Evolutionary conservation across 2,329 filamentous ascomycete species (phyloP).

Genomic region (Ceratocystis lukuohia): DNA sequence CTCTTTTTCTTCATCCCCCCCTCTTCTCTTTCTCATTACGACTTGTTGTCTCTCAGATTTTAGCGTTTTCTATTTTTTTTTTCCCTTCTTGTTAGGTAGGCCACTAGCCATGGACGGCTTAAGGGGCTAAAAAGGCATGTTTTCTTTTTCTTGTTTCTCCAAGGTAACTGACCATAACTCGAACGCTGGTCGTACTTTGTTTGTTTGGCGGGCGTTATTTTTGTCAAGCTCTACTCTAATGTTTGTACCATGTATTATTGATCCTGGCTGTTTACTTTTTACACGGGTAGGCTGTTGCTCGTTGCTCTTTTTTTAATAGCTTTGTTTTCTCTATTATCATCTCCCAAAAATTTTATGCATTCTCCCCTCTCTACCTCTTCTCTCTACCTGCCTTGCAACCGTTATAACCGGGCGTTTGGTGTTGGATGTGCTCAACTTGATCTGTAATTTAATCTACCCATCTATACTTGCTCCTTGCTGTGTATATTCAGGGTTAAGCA

Average conservation of each 20-base stretch:
- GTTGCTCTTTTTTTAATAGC: neutral
- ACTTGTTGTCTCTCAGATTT: neutral
- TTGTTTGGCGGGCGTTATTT: neutral
- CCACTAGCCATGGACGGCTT: neutral
- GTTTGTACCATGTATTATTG: conserved; percentile 3
- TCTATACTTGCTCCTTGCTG: neutral
- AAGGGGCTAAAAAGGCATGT: neutral
- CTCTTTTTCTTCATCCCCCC: neutral
- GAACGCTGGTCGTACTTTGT: neutral
- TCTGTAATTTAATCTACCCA: neutral
- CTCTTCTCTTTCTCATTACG: neutral
- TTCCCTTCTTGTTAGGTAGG: neutral
- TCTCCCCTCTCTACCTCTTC: neutral
- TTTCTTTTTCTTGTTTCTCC: neutral
- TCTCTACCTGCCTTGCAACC: neutral
- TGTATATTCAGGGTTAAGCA: neutral
- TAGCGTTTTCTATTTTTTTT: neutral
- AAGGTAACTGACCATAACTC: neutral
- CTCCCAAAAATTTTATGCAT: neutral
- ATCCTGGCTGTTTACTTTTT: neutral
- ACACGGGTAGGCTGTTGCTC: neutral
- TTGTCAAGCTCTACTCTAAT: neutral
- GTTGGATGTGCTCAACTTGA: neutral
- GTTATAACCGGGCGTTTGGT: neutral
- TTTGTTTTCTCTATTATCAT: conserved; percentile 1